Percentiles rank a stretch among this genome's conserved stretches.
Evolutionary conservation across 192 early-diverging fungal species (phyloP).

Genomic region (Coemansia sp.): DNA sequence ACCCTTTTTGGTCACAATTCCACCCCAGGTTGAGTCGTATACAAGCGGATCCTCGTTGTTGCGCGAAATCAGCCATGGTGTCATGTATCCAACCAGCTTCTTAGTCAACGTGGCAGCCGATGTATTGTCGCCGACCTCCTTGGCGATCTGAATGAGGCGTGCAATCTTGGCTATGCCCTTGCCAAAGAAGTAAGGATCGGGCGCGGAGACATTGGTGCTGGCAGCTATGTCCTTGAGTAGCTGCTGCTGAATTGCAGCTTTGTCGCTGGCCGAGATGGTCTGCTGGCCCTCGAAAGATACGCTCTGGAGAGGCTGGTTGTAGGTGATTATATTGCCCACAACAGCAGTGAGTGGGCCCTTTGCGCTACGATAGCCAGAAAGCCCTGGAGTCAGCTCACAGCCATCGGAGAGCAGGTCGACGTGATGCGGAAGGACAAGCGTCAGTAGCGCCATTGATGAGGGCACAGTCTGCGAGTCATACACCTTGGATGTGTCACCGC

Average conservation of each 20-base stretch:
- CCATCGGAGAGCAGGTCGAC: slow-evolving; percentile 16
- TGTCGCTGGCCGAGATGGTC: slow-evolving; percentile 18
- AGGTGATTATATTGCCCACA: slow-evolving; percentile 45
- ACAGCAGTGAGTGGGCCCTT: slow-evolving; percentile 54
- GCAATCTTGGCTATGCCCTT: slow-evolving; percentile 50
- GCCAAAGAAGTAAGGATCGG: slow-evolving; percentile 56
- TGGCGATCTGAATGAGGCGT: slow-evolving; percentile 51
- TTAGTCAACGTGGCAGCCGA: slow-evolving; percentile 6
- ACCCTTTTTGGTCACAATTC: slow-evolving; percentile 40
- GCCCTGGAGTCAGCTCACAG: slow-evolving; percentile 8
- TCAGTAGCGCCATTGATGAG: slow-evolving; percentile 28
- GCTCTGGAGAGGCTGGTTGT: slow-evolving; percentile 34
- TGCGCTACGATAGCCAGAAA: slow-evolving; percentile 43
- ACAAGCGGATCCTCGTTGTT: slow-evolving; percentile 42
- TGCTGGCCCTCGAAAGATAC: slow-evolving; percentile 32
- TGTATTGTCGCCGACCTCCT: slow-evolving; percentile 33
- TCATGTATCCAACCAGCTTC: slow-evolving; percentile 13
- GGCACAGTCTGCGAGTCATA: slow-evolving; percentile 10
- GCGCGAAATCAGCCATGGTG: slow-evolving; percentile 32
- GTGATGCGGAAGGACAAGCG: slow-evolving; percentile 53
- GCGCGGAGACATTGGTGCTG: slow-evolving; percentile 20
- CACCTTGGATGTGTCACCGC: slow-evolving; percentile 10
- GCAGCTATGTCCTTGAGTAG: slow-evolving; percentile 30
- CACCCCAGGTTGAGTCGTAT: slow-evolving; percentile 53
- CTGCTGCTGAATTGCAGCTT: slow-evolving; percentile 24